A percentile compares a stretch with the other conserved stretches of the same genome.
These are phyloP conservation scores for Raphidocelis subcapitata DNA, from an alignment of 139 green algal species.

Conservation along the genomic window DNA sequence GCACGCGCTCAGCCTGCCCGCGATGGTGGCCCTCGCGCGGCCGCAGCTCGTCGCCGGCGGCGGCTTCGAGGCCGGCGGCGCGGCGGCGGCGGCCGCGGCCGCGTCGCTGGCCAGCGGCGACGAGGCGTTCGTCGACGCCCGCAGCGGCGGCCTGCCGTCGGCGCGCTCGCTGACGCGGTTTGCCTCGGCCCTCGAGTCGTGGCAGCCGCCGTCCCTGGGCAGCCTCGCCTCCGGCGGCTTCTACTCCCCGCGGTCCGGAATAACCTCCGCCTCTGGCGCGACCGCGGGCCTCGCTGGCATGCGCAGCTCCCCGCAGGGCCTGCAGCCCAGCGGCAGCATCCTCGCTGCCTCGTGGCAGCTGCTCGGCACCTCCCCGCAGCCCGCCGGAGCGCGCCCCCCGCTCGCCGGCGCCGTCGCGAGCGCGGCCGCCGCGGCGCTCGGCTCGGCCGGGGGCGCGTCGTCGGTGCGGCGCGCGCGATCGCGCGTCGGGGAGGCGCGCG, in stretches of 20 bases:
- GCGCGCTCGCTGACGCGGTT: constrained; percentile 16
- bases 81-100: background rate
- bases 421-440: no score
- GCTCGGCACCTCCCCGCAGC: background rate
- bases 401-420: background rate
- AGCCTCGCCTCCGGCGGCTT: no score
- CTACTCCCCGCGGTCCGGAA: no score
- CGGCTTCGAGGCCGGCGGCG: background rate
- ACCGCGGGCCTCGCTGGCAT: no score
- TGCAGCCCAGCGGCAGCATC: constrained; percentile 3
- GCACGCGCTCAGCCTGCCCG: background rate
- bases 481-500: background rate
- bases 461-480: background rate
- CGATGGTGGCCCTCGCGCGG: background rate
- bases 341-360: constrained; percentile 23
- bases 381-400: background rate
- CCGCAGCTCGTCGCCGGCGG: background rate
- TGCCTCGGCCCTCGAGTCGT: constrained; percentile 1
- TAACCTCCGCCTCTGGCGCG: no score
- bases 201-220: no score
- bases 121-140: no score
- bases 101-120: background rate
- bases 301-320: no score
- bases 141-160: background rate
- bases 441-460: background rate